Percentiles rank a stretch among this genome's conserved stretches.
These are phyloP conservation scores for Aspergillus homomorphus DNA, from an alignment of 495 filamentous ascomycete species.

Conservation along the genomic window DNA sequence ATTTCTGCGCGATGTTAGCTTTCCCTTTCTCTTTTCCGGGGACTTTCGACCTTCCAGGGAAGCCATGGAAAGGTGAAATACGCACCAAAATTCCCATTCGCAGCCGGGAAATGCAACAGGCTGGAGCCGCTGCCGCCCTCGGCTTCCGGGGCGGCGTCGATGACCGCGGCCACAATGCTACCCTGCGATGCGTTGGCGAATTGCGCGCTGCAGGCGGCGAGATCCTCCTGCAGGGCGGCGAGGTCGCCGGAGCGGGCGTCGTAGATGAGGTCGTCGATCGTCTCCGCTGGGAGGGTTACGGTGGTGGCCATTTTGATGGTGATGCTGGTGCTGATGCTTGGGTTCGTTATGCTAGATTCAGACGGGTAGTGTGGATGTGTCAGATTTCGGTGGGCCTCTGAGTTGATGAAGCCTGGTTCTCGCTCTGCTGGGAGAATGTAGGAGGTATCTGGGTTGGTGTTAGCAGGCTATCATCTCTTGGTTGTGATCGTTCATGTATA, in stretches of 20 bases:
- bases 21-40: slow-evolving; percentile 2
- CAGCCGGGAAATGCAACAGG: slow-evolving; percentile 82
- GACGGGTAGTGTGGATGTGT: too few relatives aligned
- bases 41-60: not conserved
- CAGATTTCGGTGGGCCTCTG: too few relatives aligned
- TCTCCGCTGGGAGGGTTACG: slow-evolving; percentile 53
- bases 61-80: slow-evolving; percentile 8
- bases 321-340: too few relatives aligned
- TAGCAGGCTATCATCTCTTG: too few relatives aligned
- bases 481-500: too few relatives aligned
- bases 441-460: not conserved
- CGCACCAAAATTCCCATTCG: slow-evolving; percentile 80
- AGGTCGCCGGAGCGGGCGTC: slow-evolving; percentile 72
- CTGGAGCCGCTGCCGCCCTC: slow-evolving; percentile 45
- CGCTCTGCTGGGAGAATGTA: not conserved
- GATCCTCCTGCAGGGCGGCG: slow-evolving; percentile 59
- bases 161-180: slow-evolving; percentile 57
- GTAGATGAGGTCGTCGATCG: slow-evolving; percentile 87
- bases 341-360: too few relatives aligned
- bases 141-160: slow-evolving; percentile 69
- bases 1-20: slow-evolving; percentile 39
- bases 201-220: slow-evolving; percentile 55
- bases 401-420: too few relatives aligned
- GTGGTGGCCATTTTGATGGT: slow-evolving; percentile 34
- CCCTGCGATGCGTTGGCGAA: slow-evolving; percentile 49